Evolutionary conservation across 345 rosid species (phyloP).

Genomic region (Salix brachista): DNA sequence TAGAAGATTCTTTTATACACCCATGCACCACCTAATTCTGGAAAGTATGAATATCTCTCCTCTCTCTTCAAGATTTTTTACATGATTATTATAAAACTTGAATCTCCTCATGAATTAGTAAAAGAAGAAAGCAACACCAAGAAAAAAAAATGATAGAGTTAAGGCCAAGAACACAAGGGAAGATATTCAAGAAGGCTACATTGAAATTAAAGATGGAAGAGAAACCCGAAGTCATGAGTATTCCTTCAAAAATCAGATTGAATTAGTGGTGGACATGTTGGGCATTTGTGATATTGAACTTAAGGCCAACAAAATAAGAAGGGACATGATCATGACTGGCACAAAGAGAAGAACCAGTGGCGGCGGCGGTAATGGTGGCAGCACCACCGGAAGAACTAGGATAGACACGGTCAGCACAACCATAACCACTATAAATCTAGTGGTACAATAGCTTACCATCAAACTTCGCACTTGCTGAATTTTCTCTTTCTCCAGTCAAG

Average conservation of each 20-base stretch:
- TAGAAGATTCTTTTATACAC: background rate
- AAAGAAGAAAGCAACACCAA: background rate
- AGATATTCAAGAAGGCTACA: background rate
- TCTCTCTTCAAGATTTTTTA: background rate
- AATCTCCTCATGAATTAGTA: background rate
- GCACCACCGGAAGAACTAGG: background rate
- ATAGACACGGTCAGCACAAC: background rate
- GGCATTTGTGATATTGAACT: background rate
- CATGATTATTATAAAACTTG: background rate
- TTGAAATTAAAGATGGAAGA: background rate
- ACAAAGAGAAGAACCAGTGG: constrained; percentile 1
- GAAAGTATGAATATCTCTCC: background rate
- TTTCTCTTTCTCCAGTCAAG: background rate
- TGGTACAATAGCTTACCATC: background rate
- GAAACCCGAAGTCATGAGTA: background rate
- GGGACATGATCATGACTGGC: background rate
- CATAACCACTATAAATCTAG: background rate
- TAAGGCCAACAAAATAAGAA: constrained; percentile 4
- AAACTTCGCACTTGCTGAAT: background rate
- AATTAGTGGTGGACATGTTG: background rate
- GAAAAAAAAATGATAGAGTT: background rate
- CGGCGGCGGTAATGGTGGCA: constrained; percentile 15
- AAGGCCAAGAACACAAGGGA: background rate
- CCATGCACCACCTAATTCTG: background rate
- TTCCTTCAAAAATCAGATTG: background rate